Percentiles rank a stretch among this genome's conserved stretches.
phyloP scores from a whole-genome alignment of 192 early-diverging fungal species.

The Kappamyces sp. region DNA sequence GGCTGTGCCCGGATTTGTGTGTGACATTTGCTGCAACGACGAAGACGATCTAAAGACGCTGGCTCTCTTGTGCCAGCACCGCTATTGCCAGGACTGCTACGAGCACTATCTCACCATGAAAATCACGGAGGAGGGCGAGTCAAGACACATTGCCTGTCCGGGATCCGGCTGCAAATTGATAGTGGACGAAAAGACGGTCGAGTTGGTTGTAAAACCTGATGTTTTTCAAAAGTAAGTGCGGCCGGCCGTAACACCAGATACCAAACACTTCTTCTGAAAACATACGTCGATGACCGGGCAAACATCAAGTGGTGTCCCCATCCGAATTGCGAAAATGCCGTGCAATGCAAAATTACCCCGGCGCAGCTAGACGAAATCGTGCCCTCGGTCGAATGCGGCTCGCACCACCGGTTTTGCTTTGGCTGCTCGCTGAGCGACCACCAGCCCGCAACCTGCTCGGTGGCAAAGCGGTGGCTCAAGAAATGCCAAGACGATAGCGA shows the following conservation, averaged over 20 bases:
- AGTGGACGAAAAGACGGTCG: slow-evolving; percentile 77
- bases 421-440: slow-evolving; percentile 83
- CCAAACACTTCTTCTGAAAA: slow-evolving; percentile 67
- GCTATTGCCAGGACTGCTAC: slow-evolving; percentile 87
- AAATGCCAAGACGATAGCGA: slow-evolving; percentile 98
- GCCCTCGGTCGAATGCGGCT: slow-evolving; percentile 80
- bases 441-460: slow-evolving; percentile 75
- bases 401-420: slow-evolving; percentile 84
- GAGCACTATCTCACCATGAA: slow-evolving; percentile 76
- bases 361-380: slow-evolving; percentile 65
- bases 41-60: slow-evolving; percentile 50
- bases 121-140: slow-evolving; percentile 83
- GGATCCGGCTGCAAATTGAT: slow-evolving; percentile 68
- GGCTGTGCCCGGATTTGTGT: slow-evolving; percentile 52
- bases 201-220: slow-evolving; percentile 53
- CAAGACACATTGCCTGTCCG: slow-evolving; percentile 79
- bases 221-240: slow-evolving; percentile 55
- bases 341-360: slow-evolving; percentile 79
- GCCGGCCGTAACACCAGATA: slow-evolving; percentile 49
- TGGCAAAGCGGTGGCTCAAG: slow-evolving; percentile 83
- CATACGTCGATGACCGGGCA: slow-evolving; percentile 86
- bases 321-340: slow-evolving; percentile 88
- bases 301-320: slow-evolving; percentile 89
- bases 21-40: slow-evolving; percentile 87
- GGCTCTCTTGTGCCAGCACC: slow-evolving; percentile 78